Evolutionary conservation across 2,329 filamentous ascomycete genomes (phyloP), one percentile per base, ranked within the genome.

Genomic region (Hirsutella thompsonii): DNA sequence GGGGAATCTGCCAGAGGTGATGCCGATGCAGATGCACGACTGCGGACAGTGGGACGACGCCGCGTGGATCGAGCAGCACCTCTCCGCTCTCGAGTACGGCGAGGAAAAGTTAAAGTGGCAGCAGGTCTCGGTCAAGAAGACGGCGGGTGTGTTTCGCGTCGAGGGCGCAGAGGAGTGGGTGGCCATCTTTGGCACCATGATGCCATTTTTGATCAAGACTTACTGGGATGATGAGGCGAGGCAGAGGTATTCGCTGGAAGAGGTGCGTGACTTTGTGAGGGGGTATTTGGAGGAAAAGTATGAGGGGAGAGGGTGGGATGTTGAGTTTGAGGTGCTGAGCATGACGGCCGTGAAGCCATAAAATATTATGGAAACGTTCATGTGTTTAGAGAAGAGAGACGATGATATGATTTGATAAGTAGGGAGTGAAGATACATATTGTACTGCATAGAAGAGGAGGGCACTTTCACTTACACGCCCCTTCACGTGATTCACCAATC

Each of bases 231-330:
- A 66, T 46, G 60, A 66, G 49, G 47, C 51, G 44, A 49, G 55
- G 46, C 47, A 45, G 32, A 59, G 56, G 44, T 61, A 63, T 45
- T 42, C 53, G 5, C n/a, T 46, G 21, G 56, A 60, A 2, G 66
- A 67, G 48, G 59, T 65, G 1, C 54, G 51, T 41, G 52, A 39
- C 18, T 29, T 62, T 49, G 32, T 69, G 13, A 55, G 48, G 48
- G 51, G 49, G 32, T 55, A 62, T 46, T 42, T 70, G 32, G 55
- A 56, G 38, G 55, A 63, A 34, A 70, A 66, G 51, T 55, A 69
- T 40, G 48, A 23, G 2, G 53, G 52, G 0, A 38, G 51, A 21
- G 53, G 50, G 2, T 58, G 55, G 53, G 45, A 49, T 14, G 39
- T 58, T 20, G 40, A 51, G 14, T 54, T 46, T 36, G 41, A 43